Conservation (phyloP, 352 stramenopile genomes). For the Phytophthora pluvialis region DNA sequence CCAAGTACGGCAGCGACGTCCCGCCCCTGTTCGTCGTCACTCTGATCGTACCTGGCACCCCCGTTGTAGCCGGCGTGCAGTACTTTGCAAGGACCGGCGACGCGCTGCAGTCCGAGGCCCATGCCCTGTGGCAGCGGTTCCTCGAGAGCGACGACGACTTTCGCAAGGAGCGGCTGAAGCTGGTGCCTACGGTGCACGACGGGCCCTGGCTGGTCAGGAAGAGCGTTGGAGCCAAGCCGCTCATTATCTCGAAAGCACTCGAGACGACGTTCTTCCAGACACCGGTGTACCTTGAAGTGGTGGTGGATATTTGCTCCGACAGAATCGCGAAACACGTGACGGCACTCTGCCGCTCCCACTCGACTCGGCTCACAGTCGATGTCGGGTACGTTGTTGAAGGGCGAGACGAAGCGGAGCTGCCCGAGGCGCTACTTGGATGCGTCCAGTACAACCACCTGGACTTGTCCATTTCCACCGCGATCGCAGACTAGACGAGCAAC, state of each 20-base stretch:
- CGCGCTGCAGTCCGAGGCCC: constrained; percentile 30
- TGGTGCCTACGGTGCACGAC: constrained; percentile 80
- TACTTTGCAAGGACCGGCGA: constrained; percentile 72
- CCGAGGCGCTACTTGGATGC: constrained; percentile 80
- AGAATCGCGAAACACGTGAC: constrained; percentile 79
- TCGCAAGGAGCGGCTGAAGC: constrained; percentile 77
- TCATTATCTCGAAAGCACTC: constrained; percentile 75
- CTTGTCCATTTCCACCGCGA: constrained; percentile 55
- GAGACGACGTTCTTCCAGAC: constrained; percentile 71
- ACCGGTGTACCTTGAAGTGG: constrained; percentile 71
- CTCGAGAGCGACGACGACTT: constrained; percentile 69
- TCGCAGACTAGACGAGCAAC: constrained; percentile 37
- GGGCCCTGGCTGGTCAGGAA: constrained; percentile 86
- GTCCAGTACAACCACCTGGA: constrained; percentile 85
- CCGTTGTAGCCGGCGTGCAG: constrained; percentile 72
- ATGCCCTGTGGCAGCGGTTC: constrained; percentile 70
- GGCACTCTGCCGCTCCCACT: constrained; percentile 75
- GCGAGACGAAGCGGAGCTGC: constrained; percentile 68
- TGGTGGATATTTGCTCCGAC: constrained; percentile 82
- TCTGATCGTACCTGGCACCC: constrained; percentile 71
- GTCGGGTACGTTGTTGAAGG: constrained; percentile 86
- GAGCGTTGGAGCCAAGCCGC: constrained; percentile 77
- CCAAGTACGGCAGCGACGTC: constrained; percentile 70
- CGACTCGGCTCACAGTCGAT: constrained; percentile 69
- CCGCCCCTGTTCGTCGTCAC: constrained; percentile 80